Evolutionary conservation across 495 filamentous ascomycete species (phyloP).

Genomic region (Hapsidospora chrysogenum): DNA sequence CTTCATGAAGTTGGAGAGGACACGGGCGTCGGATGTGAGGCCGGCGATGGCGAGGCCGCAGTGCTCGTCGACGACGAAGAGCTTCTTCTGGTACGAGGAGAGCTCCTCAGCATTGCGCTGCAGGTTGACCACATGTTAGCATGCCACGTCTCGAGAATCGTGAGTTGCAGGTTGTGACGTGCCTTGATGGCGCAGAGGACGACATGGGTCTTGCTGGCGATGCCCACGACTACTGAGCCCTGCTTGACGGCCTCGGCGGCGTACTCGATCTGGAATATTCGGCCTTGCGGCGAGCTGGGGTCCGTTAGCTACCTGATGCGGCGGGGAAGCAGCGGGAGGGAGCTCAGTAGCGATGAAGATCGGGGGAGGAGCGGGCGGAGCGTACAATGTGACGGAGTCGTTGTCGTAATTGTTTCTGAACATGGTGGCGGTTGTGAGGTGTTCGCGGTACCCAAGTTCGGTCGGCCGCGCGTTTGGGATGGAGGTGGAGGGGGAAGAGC

Average conservation of each 20-base stretch:
- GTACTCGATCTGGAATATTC: conserved; percentile 99
- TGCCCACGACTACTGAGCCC: conserved; percentile 90
- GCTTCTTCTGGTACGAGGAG: conserved; percentile 98
- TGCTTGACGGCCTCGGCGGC: conserved; percentile 97
- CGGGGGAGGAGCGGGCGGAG: no score
- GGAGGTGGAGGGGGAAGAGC: no score
- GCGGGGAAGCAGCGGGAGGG: conserved; percentile 1
- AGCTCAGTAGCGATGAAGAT: background rate
- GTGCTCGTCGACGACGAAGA: conserved; percentile 92
- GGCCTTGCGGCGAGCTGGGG: conserved; percentile 86
- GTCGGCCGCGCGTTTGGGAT: no score
- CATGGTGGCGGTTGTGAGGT: conserved; percentile 63
- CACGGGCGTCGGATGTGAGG: conserved; percentile 92
- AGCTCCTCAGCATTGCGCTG: conserved; percentile 98
- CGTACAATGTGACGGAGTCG: conserved; percentile 97
- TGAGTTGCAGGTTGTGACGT: conserved; percentile 15
- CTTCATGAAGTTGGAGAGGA: conserved; percentile 99
- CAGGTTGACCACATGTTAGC: no score
- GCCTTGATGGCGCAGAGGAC: conserved; percentile 96
- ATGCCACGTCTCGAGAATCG: no score
- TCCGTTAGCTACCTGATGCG: conserved; percentile 4
- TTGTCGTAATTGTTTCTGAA: conserved; percentile 99
- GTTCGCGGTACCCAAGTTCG: no score
- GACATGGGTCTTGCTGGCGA: conserved; percentile 94
- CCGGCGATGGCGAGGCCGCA: conserved; percentile 91